Base-by-base conservation (phyloP, 345 rosid species). In the Odontarrhena argentea region DNA sequence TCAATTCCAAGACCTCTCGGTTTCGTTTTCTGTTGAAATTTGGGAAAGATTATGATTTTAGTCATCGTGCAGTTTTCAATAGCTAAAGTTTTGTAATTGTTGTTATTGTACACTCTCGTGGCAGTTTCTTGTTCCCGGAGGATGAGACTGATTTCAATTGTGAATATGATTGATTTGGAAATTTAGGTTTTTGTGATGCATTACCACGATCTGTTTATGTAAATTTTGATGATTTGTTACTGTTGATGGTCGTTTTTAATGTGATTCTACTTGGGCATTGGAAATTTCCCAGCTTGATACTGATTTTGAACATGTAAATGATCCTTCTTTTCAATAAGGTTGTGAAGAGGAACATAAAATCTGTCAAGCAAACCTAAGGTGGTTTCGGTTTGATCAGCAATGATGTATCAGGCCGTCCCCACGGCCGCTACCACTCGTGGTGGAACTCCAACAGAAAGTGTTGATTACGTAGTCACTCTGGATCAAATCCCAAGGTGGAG, bases 401-500 rank as follows among this genome's bases (percentile, higher is more conserved):
- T 66, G 64, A 92, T 92, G 96, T 86, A 87, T 77, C 84, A 85
- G 50, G 70, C 82, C 11, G 85, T 80, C 78, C 80, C 92, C 51
- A 71, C 98, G 28, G 84, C 85, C 3, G 46, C 75, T 6, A 51
- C 79, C 7, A 2, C 80, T 32, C 72, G 79, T 24, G 93, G 90
- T 38, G 93, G 87, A 40, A 69, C 60, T 10, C 85, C 85, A 0
- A 69, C 80, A 0, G 87, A 79, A 70, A 88, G 76, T 56, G 87
- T 70, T 64, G 85, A 84, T 71, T 77, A 79, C 59, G 86, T 83
- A 8, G 92, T 91, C 71, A 87, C 95, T 42, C 77, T 94, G 75
- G 96, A 87, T 77, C 96, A 88, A 65, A 85, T 91, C 64, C 99
- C 96, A 0, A 80, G 96, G 14, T 94, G 99, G 99, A 82, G 82